phyloP scores from a whole-genome alignment of 2,329 filamentous ascomycete species.

The Cercospora zeina region DNA sequence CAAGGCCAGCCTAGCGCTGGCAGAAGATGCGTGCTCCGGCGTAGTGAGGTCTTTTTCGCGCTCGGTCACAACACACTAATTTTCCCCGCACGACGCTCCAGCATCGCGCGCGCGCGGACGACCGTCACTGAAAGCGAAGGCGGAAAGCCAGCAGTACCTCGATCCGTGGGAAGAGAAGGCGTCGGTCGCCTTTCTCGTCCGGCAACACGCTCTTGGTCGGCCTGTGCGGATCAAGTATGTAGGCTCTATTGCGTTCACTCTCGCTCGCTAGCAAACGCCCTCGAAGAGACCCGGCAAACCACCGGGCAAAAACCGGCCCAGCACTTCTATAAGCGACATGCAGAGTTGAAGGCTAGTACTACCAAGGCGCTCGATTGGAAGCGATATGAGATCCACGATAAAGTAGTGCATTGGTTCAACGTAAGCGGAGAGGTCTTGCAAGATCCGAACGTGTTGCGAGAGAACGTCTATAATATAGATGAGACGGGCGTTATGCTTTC shows the following conservation, averaged over 20 bases:
- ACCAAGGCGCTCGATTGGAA: conserved; percentile 35
- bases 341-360: conserved; percentile 33
- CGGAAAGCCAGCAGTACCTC: conserved; percentile 26
- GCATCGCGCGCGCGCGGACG: conserved; percentile 24
- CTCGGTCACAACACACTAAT: conserved; percentile 7
- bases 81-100: conserved; percentile 29
- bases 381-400: conserved; percentile 39
- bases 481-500: conserved; percentile 41
- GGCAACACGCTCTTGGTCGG: conserved; percentile 18
- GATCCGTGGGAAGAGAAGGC: conserved; percentile 24
- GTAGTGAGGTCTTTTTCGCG: conserved; percentile 11
- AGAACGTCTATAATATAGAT: conserved; percentile 44
- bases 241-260: conserved; percentile 22
- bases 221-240: conserved; percentile 28
- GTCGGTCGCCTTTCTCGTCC: conserved; percentile 23
- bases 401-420: conserved; percentile 39
- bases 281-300: too few species aligned
- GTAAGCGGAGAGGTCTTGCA: conserved; percentile 36
- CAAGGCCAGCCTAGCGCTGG: conserved; percentile 11
- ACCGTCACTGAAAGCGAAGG: conserved; percentile 24
- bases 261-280: too few species aligned
- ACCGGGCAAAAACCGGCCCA: conserved; percentile 30
- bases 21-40: conserved; percentile 10
- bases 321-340: conserved; percentile 32
- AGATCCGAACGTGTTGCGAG: conserved; percentile 31